Conservation (phyloP, 2,329 filamentous ascomycete species). For the Lachnellula occidentalis region DNA sequence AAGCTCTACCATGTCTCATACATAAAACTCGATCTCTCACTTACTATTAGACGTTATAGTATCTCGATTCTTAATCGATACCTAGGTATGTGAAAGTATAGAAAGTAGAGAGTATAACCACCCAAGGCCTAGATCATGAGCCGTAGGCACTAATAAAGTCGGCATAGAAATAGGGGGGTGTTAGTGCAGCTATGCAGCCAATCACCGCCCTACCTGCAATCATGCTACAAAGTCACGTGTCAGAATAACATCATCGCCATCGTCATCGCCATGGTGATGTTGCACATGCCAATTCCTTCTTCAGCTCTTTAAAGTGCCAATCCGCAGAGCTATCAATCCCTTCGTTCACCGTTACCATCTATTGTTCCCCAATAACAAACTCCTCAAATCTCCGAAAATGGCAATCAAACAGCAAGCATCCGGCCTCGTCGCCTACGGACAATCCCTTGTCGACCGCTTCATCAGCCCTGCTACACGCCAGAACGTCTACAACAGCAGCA, state of each 20-base stretch:
- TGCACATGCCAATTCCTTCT: neutral
- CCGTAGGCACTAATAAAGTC: too few species aligned
- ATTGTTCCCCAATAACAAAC: neutral
- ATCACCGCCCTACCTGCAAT: too few species aligned
- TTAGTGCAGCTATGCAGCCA: too few species aligned
- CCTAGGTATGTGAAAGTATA: too few species aligned
- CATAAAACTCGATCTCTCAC: too few species aligned
- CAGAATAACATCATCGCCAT: neutral
- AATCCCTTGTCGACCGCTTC: conserved; percentile 39
- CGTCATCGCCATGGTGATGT: neutral
- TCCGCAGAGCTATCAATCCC: neutral
- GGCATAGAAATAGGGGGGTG: too few species aligned
- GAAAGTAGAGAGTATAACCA: too few species aligned
- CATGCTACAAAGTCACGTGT: too few species aligned
- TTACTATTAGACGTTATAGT: too few species aligned
- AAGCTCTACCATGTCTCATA: too few species aligned
- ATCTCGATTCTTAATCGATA: too few species aligned
- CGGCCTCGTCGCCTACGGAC: conserved; percentile 13
- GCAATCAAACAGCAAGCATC: conserved; percentile 18
- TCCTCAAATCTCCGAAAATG: conserved; percentile 7
- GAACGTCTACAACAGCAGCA: conserved; percentile 46
- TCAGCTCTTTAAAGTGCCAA: neutral
- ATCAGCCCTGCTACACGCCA: conserved; percentile 58
- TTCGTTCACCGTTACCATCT: neutral
- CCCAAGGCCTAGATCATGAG: too few species aligned